Base-by-base conservation (phyloP, 2,329 filamentous ascomycete genomes). In the Stemphylium lycopersici region DNA sequence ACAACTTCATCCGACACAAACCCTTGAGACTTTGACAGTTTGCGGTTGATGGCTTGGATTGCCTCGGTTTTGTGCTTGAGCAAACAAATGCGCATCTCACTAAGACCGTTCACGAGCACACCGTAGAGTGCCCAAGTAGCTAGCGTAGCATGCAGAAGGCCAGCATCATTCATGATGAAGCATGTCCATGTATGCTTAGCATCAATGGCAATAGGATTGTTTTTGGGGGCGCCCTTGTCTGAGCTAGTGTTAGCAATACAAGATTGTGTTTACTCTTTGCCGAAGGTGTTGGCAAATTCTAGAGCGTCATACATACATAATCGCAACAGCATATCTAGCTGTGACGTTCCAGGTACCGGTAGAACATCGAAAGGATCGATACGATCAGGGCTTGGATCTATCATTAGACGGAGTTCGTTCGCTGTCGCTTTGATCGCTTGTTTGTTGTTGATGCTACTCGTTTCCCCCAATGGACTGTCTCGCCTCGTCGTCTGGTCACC, bases 51-150 rank as follows among this genome's bases (percentile, higher is more conserved):
- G n/a, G 52, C 47, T 22, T 61, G 65, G 32, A 70, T 69, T 0
- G 66, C 66, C 38, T 66, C 64, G 34, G 52, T 63, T 36, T 69
- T 69, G 38, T 70, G 68, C 22, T 48, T 59, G 4, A 68, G 52
- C 41, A 61, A 58, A 3, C 63, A 62, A 0, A 66, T 48, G 8
- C 48, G 38, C 10, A 67, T 34, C 6, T 55, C 38, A 22, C 26
- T 50, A 39, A 59, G 34, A 2, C 57, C 58, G 24, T 49, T 48
- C 6, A 58, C 56, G 5, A 71, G 51, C 29, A 63, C 54, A 10
- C 64, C 64, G 32, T 69, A 68, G 8, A 71, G 44, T 18, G 67
- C 68, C 65, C 67, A 68, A 11, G 64, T 68, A n/a, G 68, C 67
- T 12, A 71, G 41, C 2, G 67, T 68, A 1, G 64, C 65, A 40